phyloP scores from a whole-genome alignment of 1,284 basidiomycete genomes.

The Marasmius tenuissimus region DNA sequence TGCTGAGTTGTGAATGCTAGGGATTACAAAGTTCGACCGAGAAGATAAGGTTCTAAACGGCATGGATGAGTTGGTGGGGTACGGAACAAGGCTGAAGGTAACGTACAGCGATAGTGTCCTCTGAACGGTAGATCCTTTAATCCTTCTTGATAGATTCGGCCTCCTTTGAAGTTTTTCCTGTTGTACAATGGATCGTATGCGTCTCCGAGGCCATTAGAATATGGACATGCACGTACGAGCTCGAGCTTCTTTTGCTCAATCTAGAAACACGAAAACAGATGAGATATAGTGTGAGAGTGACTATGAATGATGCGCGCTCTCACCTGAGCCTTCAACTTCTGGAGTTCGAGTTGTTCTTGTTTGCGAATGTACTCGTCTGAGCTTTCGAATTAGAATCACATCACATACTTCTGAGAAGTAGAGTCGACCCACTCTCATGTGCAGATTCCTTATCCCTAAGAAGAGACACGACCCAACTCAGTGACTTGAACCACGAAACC shows the following conservation, averaged over 20 bases:
- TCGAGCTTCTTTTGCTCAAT: slow-evolving; percentile 59
- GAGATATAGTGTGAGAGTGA: background rate
- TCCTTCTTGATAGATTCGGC: slow-evolving; percentile 18
- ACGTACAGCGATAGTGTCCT: too few species aligned
- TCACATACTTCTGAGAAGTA: slow-evolving; percentile 3
- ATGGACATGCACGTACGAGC: slow-evolving; percentile 39
- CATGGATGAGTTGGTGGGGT: too few species aligned
- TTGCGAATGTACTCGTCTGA: slow-evolving; percentile 60
- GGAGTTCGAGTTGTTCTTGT: slow-evolving; percentile 54
- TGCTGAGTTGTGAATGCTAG: too few species aligned
- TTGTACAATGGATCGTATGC: slow-evolving; percentile 10
- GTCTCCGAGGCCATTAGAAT: background rate
- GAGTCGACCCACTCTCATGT: slow-evolving; percentile 52
- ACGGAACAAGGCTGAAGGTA: too few species aligned
- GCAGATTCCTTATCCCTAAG: slow-evolving; percentile 73
- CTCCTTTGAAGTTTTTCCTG: slow-evolving; percentile 38
- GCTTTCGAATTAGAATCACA: slow-evolving; percentile 6
- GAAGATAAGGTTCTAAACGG: too few species aligned
- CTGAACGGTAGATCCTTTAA: too few species aligned
- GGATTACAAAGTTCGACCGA: too few species aligned
- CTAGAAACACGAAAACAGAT: slow-evolving; percentile 29
- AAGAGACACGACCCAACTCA: slow-evolving; percentile 11
- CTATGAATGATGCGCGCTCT: slow-evolving; percentile 18
- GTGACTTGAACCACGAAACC: slow-evolving; percentile 13
- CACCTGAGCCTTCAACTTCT: slow-evolving; percentile 60